Conservation (phyloP, 805 yeast species). For the Tetrapisispora pingtungensis region DNA sequence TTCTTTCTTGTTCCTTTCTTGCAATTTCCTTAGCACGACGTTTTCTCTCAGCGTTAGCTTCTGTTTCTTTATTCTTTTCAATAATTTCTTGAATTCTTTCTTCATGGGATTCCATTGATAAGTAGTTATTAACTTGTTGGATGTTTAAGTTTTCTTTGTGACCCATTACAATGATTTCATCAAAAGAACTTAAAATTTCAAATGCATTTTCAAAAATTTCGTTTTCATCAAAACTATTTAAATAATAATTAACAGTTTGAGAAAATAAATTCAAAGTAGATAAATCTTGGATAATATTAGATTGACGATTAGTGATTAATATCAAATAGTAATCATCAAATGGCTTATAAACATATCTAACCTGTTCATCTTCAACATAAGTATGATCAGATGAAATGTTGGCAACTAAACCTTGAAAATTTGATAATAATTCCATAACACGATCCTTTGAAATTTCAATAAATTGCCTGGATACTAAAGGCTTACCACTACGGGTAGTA, state of each 20-base stretch:
- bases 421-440: conserved; percentile 74
- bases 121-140: conserved; percentile 74
- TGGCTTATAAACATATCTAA: conserved; percentile 92
- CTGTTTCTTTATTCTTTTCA: conserved; percentile 91
- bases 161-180: conserved; percentile 84
- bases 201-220: conserved; percentile 80
- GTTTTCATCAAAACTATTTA: conserved; percentile 65
- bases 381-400: conserved; percentile 73
- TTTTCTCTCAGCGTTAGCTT: conserved; percentile 94
- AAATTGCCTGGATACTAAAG: conserved; percentile 87
- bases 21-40: conserved; percentile 88
- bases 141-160: conserved; percentile 82
- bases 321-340: conserved; percentile 89
- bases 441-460: conserved; percentile 74
- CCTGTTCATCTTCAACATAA: conserved; percentile 83
- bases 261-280: conserved; percentile 82
- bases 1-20: conserved; percentile 48
- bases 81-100: conserved; percentile 97
- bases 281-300: conserved; percentile 89
- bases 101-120: conserved; percentile 97
- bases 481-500: conserved; percentile 88
- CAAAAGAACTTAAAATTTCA: conserved; percentile 84
- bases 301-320: conserved; percentile 78
- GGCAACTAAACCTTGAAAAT: conserved; percentile 71
- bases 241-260: conserved; percentile 66